These are phyloP conservation scores for Starmerella floricola DNA, from an alignment of 805 yeast species.

Conservation along the genomic window DNA sequence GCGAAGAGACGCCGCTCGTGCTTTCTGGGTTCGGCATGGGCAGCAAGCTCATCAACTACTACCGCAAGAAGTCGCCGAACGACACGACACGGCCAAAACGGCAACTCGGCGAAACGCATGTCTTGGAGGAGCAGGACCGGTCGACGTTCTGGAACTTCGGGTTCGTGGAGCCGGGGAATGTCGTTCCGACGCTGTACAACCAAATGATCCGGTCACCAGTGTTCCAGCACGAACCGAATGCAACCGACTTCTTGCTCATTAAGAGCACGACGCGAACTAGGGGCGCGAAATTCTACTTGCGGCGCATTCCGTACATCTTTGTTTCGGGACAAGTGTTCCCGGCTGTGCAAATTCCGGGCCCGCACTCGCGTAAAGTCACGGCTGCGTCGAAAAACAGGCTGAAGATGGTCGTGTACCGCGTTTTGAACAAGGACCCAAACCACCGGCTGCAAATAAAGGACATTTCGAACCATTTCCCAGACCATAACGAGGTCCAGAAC, in stretches of 20 bases:
- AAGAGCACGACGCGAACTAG: conserved; percentile 61
- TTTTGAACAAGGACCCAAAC: conserved; percentile 60
- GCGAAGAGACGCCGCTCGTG: conserved; percentile 77
- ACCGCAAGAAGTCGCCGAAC: conserved; percentile 68
- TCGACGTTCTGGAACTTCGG: conserved; percentile 99
- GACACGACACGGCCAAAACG: conserved; percentile 80
- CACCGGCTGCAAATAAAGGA: conserved; percentile 75
- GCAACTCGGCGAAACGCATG: conserved; percentile 87
- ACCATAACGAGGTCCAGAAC: conserved; percentile 93
- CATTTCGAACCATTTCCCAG: conserved; percentile 86
- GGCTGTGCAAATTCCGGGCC: conserved; percentile 91
- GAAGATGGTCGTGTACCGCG: conserved; percentile 86
- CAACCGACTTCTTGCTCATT: conserved; percentile 71
- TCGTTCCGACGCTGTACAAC: conserved; percentile 87
- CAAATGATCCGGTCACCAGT: conserved; percentile 87
- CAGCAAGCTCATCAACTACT: conserved; percentile 80
- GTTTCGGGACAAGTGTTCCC: conserved; percentile 90
- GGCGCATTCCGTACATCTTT: conserved; percentile 59
- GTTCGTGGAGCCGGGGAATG: conserved; percentile 84
- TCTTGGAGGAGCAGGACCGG: conserved; percentile 87
- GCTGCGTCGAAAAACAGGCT: conserved; percentile 81
- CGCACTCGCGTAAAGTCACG: conserved; percentile 91
- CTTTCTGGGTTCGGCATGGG: conserved; percentile 93
- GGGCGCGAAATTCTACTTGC: conserved; percentile 54
- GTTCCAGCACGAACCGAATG: conserved; percentile 65